Conservation (phyloP, 1,284 basidiomycete genomes). For the Microbotryomycetes sp. region DNA sequence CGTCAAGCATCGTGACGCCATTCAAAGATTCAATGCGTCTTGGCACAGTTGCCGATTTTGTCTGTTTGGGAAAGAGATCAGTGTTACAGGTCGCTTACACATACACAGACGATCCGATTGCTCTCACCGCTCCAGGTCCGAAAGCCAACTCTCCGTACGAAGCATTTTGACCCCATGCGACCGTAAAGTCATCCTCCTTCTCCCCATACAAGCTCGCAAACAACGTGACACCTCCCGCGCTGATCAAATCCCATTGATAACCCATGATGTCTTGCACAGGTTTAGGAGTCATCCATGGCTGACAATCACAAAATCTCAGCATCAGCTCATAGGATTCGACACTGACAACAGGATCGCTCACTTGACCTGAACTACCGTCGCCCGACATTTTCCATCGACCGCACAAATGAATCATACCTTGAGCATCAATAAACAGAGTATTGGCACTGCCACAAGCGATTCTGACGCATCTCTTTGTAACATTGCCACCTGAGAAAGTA, state of each 20-base stretch:
- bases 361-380: conserved; percentile 56
- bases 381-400: conserved; percentile 83
- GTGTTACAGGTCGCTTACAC: not conserved
- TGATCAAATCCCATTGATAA: conserved; percentile 36
- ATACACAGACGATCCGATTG: not conserved
- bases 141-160: conserved; percentile 26
- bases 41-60: conserved; percentile 83
- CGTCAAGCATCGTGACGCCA: conserved; percentile 68
- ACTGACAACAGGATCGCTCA: conserved; percentile 25
- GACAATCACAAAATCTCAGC: conserved; percentile 60
- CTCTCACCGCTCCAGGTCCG: conserved; percentile 22
- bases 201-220: conserved; percentile 56
- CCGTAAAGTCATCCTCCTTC: conserved; percentile 61
- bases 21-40: conserved; percentile 60
- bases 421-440: conserved; percentile 74
- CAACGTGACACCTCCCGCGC: conserved; percentile 83
- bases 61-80: conserved; percentile 44
- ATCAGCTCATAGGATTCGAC: not conserved
- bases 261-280: conserved; percentile 73
- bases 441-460: conserved; percentile 76
- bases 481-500: conserved; percentile 66
- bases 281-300: conserved; percentile 74
- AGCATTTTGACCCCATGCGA: conserved; percentile 73
- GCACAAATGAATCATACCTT: conserved; percentile 52
- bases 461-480: conserved; percentile 55